Base-by-base conservation (phyloP, 768 basidiomycete species). In the Boletus patriciae region DNA sequence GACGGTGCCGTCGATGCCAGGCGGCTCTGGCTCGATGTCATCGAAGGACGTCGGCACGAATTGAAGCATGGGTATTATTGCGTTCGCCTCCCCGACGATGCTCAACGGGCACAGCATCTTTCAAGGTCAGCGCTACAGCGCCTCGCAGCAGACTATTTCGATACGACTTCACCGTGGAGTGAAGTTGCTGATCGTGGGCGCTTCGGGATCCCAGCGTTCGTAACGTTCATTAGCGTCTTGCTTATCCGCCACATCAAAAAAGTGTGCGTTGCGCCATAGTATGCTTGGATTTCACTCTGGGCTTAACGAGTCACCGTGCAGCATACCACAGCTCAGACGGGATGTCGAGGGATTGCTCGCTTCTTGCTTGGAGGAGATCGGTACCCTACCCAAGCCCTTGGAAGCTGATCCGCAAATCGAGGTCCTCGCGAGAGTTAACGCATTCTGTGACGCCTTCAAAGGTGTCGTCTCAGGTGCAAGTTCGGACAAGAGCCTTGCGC, bases 21-120 rank as follows among this genome's bases (percentile, higher is more conserved):
- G 16, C 45, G 73, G 33, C 43, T 37, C 29, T 88, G 87, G 85
- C 70, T 74, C n/a, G 73, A 77, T 1, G 73, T 84, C 4, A 68
- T 88, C 6, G 75, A 82, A 55, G 83, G 81, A 33, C 74, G 73
- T 41, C 25, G 62, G 33, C 70, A 87, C 61, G 50, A 18, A 16
- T 70, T 88, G 55, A 76, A 63, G 37, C 83, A 83, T 50, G 81
- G 87, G 8, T 88, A 87, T 55, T 87, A 83, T 52, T 85, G 83
- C 19, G 83, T 87, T 29, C 83, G 84, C 42, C 81, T 86, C 10
- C 83, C 84, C 0, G 80, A 85, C 47, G 88, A 87, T 60, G 70
- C 65, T 2, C 79, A 86, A 54, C 81, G 88, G 1, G 56, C 63
- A 15, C 60, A 65, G 37, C 65, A 67, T 5, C 65, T 79, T 12